Conservation (phyloP, 495 filamentous ascomycete species). For the Staphylotrichum longicolle region DNA sequence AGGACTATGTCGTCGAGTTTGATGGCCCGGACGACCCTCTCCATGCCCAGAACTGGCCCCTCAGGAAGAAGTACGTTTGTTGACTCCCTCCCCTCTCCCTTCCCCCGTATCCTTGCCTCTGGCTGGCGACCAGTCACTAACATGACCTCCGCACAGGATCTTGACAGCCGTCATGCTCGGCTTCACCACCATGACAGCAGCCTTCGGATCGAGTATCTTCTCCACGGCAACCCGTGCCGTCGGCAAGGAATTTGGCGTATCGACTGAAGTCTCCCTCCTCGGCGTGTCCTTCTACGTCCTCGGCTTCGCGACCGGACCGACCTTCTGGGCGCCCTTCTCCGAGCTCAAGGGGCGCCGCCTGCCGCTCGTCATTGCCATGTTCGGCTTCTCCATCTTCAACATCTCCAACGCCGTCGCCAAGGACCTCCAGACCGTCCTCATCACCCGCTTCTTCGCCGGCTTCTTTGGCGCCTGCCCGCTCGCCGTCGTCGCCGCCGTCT, state of each 20-base stretch:
- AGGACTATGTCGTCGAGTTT: conserved; percentile 88
- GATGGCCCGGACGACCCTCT: conserved; percentile 73
- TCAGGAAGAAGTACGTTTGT: conserved; percentile 65
- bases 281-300: conserved; percentile 70
- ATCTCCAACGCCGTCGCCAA: conserved; percentile 69
- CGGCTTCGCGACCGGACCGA: conserved; percentile 67
- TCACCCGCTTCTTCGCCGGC: conserved; percentile 82
- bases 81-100: neutral
- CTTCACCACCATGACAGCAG: conserved; percentile 70
- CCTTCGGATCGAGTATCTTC: conserved; percentile 72
- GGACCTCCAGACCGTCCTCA: conserved; percentile 77
- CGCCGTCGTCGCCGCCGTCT: conserved; percentile 81
- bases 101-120: neutral
- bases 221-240: conserved; percentile 59
- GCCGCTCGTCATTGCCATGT: conserved; percentile 69
- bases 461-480: conserved; percentile 74
- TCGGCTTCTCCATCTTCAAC: conserved; percentile 76
- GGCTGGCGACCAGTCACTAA: conserved; percentile 19
- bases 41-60: conserved; percentile 81
- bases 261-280: conserved; percentile 58
- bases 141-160: conserved; percentile 44
- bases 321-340: conserved; percentile 68
- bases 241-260: conserved; percentile 52
- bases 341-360: conserved; percentile 74
- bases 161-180: conserved; percentile 69